Percentiles rank a stretch among this genome's conserved stretches.
Evolutionary conservation across 345 rosid genomes (phyloP).

Genomic region (Salix exigua): DNA sequence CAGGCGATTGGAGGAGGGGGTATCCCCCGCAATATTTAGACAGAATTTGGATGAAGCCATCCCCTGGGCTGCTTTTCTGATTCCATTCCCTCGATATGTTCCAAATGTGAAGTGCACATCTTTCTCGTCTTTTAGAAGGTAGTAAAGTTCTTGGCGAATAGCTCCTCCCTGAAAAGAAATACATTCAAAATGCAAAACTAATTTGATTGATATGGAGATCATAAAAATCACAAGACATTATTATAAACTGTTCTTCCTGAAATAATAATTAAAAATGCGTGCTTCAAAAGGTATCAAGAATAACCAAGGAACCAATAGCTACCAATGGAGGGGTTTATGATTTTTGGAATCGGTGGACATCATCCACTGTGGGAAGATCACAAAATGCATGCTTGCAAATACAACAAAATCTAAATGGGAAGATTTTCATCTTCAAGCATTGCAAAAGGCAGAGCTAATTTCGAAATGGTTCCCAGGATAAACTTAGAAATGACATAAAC

Average conservation of each 20-base stretch:
- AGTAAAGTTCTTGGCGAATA: slow-evolving; percentile 75
- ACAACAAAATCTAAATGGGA: neutral
- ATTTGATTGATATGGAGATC: neutral
- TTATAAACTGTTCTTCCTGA: neutral
- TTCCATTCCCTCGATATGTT: slow-evolving; percentile 55
- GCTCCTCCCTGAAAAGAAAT: slow-evolving; percentile 57
- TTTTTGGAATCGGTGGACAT: neutral
- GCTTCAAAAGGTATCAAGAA: neutral
- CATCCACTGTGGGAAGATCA: neutral
- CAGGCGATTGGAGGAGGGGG: slow-evolving; percentile 92
- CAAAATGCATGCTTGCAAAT: neutral
- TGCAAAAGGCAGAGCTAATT: neutral
- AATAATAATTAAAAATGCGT: neutral
- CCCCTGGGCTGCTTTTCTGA: slow-evolving; percentile 64
- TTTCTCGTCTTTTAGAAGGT: slow-evolving; percentile 83
- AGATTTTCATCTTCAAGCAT: neutral
- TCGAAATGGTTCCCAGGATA: neutral
- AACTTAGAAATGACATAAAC: neutral
- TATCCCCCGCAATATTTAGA: slow-evolving; percentile 88
- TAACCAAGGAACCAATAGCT: neutral
- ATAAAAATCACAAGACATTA: neutral
- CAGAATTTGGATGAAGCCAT: slow-evolving; percentile 89
- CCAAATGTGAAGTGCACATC: slow-evolving; percentile 86
- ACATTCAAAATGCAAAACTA: neutral
- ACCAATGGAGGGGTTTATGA: neutral